Evolutionary conservation across 148 eudicot species (phyloP).

Genomic region (Cornus kousa): DNA sequence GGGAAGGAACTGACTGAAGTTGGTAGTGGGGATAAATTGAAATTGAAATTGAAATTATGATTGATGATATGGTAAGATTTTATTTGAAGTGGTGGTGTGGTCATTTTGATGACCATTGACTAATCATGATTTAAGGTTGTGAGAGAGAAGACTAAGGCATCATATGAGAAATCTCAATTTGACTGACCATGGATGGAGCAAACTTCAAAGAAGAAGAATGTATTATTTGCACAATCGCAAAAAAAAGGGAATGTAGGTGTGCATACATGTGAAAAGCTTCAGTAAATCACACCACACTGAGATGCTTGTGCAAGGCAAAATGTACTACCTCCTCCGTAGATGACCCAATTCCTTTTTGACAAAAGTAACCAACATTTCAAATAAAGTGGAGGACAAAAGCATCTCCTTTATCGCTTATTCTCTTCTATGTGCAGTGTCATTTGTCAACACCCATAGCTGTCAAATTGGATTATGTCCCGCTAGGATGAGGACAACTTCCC

Average conservation of each 20-base stretch:
- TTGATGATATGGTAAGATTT: too few relatives aligned
- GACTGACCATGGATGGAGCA: background rate
- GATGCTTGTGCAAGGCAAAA: slow-evolving; percentile 31
- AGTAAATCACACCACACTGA: slow-evolving; percentile 3
- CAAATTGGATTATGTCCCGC: slow-evolving; percentile 18
- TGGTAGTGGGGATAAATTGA: too few relatives aligned
- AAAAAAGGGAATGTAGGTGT: too few relatives aligned
- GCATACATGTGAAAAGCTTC: slow-evolving; percentile 9
- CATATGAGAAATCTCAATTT: background rate
- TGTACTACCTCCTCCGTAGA: slow-evolving; percentile 23
- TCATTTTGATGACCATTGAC: too few relatives aligned
- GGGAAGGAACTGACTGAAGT: too few relatives aligned
- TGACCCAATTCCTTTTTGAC: slow-evolving; percentile 28
- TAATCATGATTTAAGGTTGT: background rate
- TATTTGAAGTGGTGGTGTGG: too few relatives aligned
- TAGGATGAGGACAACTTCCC: background rate
- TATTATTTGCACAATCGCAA: background rate
- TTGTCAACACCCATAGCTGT: slow-evolving; percentile 34
- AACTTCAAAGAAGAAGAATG: background rate
- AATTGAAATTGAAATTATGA: too few relatives aligned
- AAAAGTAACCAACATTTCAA: slow-evolving; percentile 31
- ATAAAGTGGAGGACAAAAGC: slow-evolving; percentile 35
- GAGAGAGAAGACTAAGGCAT: background rate
- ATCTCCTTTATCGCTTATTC: slow-evolving; percentile 34
- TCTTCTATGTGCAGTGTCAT: slow-evolving; percentile 15